A percentile compares a stretch with the other conserved stretches of the same genome.
phyloP scores from a whole-genome alignment of 139 green algal species.

The Chara braunii region DNA sequence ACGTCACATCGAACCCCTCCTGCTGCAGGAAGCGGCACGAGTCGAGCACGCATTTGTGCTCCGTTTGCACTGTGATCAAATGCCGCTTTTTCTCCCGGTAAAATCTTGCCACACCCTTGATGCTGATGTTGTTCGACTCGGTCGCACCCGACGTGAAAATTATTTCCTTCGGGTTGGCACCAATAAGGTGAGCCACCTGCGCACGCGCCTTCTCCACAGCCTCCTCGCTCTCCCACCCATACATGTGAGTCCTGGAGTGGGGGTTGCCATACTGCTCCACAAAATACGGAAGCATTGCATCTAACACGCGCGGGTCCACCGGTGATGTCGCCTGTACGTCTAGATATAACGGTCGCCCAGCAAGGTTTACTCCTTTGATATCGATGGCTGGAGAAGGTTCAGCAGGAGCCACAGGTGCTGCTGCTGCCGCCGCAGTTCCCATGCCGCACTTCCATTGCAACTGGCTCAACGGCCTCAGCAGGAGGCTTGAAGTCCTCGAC shows the following conservation, averaged over 20 bases:
- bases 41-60: conserved; percentile 98
- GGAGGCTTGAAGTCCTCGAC: too few relatives aligned
- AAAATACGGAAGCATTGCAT: conserved; percentile 94
- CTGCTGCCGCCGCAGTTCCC: too few relatives aligned
- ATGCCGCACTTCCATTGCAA: too few relatives aligned
- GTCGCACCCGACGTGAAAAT: conserved; percentile 96
- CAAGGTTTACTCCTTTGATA: conserved; percentile 84
- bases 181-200: conserved; percentile 79
- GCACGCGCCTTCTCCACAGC: conserved; percentile 78
- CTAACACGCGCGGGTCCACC: conserved; percentile 86
- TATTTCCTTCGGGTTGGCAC: conserved; percentile 92
- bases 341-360: conserved; percentile 83
- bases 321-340: conserved; percentile 96
- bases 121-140: conserved; percentile 94
- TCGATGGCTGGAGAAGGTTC: too few relatives aligned
- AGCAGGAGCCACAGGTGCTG: too few relatives aligned
- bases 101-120: conserved; percentile 93
- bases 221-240: conserved; percentile 92
- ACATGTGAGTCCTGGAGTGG: conserved; percentile 92
- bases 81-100: conserved; percentile 81
- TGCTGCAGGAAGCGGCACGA: conserved; percentile 83
- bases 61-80: conserved; percentile 92
- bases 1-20: conserved; percentile 71
- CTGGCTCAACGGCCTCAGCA: too few relatives aligned
- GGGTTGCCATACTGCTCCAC: conserved; percentile 93